Conservation (phyloP, 306 rosid species). For the Betula pendula region DNA sequence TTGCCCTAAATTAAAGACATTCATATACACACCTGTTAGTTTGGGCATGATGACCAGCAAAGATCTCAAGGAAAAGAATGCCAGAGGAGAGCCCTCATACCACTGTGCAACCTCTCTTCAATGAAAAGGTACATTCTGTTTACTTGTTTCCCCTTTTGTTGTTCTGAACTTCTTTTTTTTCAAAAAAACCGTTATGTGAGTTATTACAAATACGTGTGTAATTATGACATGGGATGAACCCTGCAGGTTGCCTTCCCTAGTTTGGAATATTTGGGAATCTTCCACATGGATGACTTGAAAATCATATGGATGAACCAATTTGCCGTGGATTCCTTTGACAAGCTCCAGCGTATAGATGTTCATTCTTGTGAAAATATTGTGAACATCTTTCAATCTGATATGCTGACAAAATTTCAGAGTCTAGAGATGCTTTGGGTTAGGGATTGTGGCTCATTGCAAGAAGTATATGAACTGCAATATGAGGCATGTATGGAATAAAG, state of each 20-base stretch:
- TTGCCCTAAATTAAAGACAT: neutral
- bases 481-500: too few relatives aligned
- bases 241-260: conserved; percentile 12
- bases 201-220: neutral
- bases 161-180: neutral
- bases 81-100: neutral
- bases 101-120: neutral
- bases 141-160: neutral
- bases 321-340: neutral
- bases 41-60: neutral
- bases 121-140: neutral
- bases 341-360: conserved; percentile 2
- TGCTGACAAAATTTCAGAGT: neutral
- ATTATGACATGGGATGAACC: neutral
- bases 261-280: conserved; percentile 15
- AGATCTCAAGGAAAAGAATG: neutral
- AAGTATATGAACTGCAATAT: neutral
- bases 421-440: neutral
- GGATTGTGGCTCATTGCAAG: neutral
- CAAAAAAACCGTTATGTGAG: neutral
- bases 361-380: conserved; percentile 19
- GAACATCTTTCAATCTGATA: conserved; percentile 9
- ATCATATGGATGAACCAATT: conserved; percentile 16
- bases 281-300: neutral
- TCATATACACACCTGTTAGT: neutral